phyloP scores from a whole-genome alignment of 2,329 filamentous ascomycete species.

The Didymella pomorum region DNA sequence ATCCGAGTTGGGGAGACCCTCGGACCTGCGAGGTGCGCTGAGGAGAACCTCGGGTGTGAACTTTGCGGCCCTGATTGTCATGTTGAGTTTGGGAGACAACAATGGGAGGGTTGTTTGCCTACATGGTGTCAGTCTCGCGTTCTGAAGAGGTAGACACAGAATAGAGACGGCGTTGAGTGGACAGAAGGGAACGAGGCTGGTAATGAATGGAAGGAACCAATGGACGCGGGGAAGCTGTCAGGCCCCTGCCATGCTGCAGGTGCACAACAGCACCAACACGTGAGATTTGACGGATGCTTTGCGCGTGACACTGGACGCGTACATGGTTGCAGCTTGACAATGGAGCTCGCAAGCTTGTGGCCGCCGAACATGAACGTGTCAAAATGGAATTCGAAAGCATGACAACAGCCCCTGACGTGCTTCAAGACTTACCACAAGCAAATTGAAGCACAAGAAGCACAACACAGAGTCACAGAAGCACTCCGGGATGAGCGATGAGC shows the following conservation, averaged over 20 bases:
- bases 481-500: slow-evolving; percentile 1
- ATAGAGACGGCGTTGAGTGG: slow-evolving; percentile 14
- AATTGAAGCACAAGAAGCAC: not conserved
- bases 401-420: not conserved
- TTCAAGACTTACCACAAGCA: slow-evolving; percentile 12
- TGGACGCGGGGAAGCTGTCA: slow-evolving; percentile 3
- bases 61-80: slow-evolving; percentile 74
- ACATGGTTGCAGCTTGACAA: not conserved
- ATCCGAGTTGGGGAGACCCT: slow-evolving; percentile 72
- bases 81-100: slow-evolving; percentile 45
- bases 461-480: not conserved
- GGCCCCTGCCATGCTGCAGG: slow-evolving; percentile 8
- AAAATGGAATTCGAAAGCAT: slow-evolving; percentile 5
- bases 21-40: slow-evolving; percentile 75
- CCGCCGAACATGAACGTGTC: not conserved
- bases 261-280: not conserved
- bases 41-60: slow-evolving; percentile 82
- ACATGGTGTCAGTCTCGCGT: slow-evolving; percentile 20
- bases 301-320: slow-evolving; percentile 4
- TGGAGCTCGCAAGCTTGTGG: slow-evolving; percentile 2
- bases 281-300: not conserved
- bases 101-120: slow-evolving; percentile 10
- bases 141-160: slow-evolving; percentile 13
- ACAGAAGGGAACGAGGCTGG: slow-evolving; percentile 3
- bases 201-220: slow-evolving; percentile 6